Conservation (phyloP, 108 stramenopile genomes). For the Nitzschia palea region DNA sequence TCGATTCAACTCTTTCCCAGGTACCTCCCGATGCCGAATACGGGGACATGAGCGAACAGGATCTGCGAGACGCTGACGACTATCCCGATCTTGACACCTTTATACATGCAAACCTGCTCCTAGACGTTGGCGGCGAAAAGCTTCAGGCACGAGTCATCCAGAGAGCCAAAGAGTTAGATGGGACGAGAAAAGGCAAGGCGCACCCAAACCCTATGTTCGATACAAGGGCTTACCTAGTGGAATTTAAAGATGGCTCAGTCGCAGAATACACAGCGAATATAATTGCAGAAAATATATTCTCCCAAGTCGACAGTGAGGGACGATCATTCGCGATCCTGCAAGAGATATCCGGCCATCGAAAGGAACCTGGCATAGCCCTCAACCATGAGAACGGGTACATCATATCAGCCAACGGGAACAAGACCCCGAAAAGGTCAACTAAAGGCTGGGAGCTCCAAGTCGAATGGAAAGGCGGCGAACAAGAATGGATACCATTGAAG, state of each 20-base stretch:
- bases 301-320: constrained; percentile 30
- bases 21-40: no score
- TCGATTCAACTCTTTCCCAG: no score
- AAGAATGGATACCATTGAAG: constrained; percentile 28
- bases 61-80: background rate
- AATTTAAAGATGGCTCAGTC: constrained; percentile 13
- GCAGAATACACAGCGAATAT: constrained; percentile 28
- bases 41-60: background rate
- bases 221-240: constrained; percentile 20
- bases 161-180: constrained; percentile 2
- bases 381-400: background rate
- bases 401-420: background rate
- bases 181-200: constrained; percentile 10
- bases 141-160: background rate
- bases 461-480: constrained; percentile 35
- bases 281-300: constrained; percentile 50
- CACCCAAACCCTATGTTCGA: constrained; percentile 34
- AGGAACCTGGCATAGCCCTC: constrained; percentile 15
- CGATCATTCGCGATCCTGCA: constrained; percentile 4
- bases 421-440: constrained; percentile 30
- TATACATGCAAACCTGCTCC: constrained; percentile 2
- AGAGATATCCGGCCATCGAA: constrained; percentile 16
- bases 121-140: background rate
- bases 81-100: constrained; percentile 4
- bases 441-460: constrained; percentile 49